These are phyloP conservation scores for Tuber indicum DNA, from an alignment of 495 filamentous ascomycete species.

Conservation along the genomic window DNA sequence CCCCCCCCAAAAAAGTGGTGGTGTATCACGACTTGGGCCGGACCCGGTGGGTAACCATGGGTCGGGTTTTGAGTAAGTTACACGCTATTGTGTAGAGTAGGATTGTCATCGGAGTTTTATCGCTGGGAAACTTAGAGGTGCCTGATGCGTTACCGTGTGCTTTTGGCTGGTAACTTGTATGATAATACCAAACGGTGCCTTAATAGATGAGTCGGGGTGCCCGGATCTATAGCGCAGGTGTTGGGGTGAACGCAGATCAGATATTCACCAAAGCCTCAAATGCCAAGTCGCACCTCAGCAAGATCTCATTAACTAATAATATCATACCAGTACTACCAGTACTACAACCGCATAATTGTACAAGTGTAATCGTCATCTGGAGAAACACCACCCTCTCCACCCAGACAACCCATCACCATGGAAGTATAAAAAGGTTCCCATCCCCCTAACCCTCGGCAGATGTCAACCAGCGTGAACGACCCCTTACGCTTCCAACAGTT, in stretches of 20 bases:
- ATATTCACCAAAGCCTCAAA: background rate
- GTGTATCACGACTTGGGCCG: background rate
- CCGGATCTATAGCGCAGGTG: background rate
- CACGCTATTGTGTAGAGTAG: no score
- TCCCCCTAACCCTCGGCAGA: background rate
- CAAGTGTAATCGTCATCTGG: background rate
- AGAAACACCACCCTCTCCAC: background rate
- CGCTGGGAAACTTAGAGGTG: no score
- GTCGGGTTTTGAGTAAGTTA: background rate
- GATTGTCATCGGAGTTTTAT: no score
- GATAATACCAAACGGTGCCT: no score
- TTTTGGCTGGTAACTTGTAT: no score
- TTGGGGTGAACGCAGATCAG: background rate
- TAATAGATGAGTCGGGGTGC: background rate
- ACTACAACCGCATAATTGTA: background rate
- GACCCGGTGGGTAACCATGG: background rate
- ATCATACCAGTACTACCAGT: background rate
- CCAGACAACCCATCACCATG: background rate
- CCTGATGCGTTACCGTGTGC: no score
- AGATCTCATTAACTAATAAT: background rate
- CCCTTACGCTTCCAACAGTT: slow-evolving; percentile 45
- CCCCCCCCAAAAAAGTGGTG: background rate
- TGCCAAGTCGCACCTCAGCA: background rate
- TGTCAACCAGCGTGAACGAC: background rate
- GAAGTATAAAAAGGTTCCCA: background rate